phyloP scores from a whole-genome alignment of 768 basidiomycete species.

The Scleroderma citrinum region DNA sequence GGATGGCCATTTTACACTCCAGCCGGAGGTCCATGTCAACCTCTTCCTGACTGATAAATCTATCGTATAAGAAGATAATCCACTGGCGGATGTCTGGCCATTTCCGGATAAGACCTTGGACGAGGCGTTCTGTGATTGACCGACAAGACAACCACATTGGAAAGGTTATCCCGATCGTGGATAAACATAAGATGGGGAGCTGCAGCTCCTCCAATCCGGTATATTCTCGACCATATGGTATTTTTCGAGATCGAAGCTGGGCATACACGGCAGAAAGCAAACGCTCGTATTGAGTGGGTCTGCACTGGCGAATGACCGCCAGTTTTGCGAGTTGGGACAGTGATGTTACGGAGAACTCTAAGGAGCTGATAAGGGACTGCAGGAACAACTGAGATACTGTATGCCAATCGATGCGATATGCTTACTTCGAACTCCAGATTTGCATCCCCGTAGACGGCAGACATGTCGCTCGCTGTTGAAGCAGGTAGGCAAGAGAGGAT shows the following conservation, averaged over 20 bases:
- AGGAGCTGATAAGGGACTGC: too few species aligned
- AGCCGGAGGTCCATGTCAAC: conserved; percentile 9
- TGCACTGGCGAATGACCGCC: too few species aligned
- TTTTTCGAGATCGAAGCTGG: conserved; percentile 14
- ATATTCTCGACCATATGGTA: conserved; percentile 11
- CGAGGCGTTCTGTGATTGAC: conserved; percentile 10
- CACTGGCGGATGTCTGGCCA: conserved; percentile 24
- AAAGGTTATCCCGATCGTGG: conserved; percentile 17
- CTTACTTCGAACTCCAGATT: too few species aligned
- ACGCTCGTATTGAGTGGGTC: conserved; percentile 16
- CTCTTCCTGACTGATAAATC: conserved; percentile 7
- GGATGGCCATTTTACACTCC: conserved; percentile 18
- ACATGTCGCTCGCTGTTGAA: too few species aligned
- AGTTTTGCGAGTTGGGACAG: too few species aligned
- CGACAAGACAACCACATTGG: conserved; percentile 18
- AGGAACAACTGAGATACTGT: too few species aligned
- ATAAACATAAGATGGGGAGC: conserved; percentile 10
- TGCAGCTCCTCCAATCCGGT: conserved; percentile 6
- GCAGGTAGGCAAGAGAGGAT: too few species aligned
- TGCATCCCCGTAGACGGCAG: too few species aligned
- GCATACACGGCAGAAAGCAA: conserved; percentile 17
- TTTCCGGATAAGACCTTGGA: conserved; percentile 8
- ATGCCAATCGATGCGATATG: too few species aligned
- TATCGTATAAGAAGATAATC: conserved; percentile 18
- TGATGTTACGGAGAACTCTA: too few species aligned